Evolutionary conservation across 2,329 filamentous ascomycete species (phyloP), one percentile per base, ranked within the genome.

Genomic region (Phialophora expanda): DNA sequence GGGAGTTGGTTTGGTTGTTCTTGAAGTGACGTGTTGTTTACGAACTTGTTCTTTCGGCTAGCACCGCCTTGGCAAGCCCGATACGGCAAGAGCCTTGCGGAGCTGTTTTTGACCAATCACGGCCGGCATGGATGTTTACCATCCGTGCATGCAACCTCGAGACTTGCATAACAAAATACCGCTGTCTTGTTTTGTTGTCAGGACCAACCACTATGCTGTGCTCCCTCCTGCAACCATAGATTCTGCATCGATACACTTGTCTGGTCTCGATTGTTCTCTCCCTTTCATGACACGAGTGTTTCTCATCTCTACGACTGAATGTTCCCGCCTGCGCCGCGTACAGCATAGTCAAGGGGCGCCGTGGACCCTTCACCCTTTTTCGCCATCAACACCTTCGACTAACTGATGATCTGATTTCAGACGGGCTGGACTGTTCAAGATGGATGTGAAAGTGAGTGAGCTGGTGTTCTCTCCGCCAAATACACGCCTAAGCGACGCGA

Each of bases 391-490:
- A 32, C 20, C 11, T 61, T 44, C 28, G 24, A 17, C 54, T 50
- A 24, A 28, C 56, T 38, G 59, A 57, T 38, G 20, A 24, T 41
- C 14, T 20, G 22, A 41, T 26, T 11, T 12, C 24, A 61, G 46
- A 26, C 20, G 30, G 17, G 9, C 26, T 32, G 34, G 54, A 61
- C 67, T 65, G 54, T 58, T 55, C 66, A 77, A 67, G 26, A 83
- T 83, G 81, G 80, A 83, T 74, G 80, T 79, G 69, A 82, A 82
- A 76, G 81, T 82, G 76, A 69, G 77, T 75, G 70, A 38, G 34
- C 28, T 57, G 55, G 59, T 64, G 44, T 28, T 46, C 12, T 26
- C 20, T 17, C 12, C 4, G 11, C 24, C 48, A 28, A 22, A 28
- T 3, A 51, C 26, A 12, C 38, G 53, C 32, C n/a, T 17, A 7